Evolutionary conservation across 345 rosid species (phyloP), one percentile per base, ranked within the genome.

Genomic region (Linum tenue): DNA sequence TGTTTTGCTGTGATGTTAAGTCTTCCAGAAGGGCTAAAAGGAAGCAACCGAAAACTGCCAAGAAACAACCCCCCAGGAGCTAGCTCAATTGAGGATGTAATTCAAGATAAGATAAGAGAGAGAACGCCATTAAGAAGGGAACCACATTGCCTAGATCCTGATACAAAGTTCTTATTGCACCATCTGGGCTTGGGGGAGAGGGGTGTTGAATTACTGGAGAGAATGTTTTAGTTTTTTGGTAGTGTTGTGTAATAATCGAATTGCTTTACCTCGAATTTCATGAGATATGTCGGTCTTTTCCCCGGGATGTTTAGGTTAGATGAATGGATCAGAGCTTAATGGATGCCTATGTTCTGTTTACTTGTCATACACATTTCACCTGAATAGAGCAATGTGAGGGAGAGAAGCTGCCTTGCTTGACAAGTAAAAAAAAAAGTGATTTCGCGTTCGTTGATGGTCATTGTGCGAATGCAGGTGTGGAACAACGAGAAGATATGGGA

Each of bases 401-500:
- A 7, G 50, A 3, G 10, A 43, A 43, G 3, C 50, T 43, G 5
- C 53, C 11, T 56, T 16, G 59, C 7, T 56, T 56, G 11, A 57
- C 38, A 31, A 37, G 38, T 57, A 12, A 31, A 57, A 22, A 57
- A 22, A 2, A 35, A 14, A 11, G 7, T n/a, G 17, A 4, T 56
- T 7, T 56, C 16, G 4, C 35, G 59, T 7, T n/a, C 35, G 12
- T 56, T 16, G 22, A 22, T 22, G 31, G 31, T 22, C 31, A 22
- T 22, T 22, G n/a, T 48, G 53, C 53, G 2, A 48, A 48, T 69
- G 73, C 71, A 85, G 79, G 72, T 66, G 40, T 4, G 62, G 17
- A 69, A 58, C 68, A 66, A 15, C 15, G 87, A 81, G 75, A 83
- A 78, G 65, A 79, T 86, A 60, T 82, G 92, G 92, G 75, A 79